Conservation (phyloP, 495 filamentous ascomycete species). For the Xylaria telfairii region DNA sequence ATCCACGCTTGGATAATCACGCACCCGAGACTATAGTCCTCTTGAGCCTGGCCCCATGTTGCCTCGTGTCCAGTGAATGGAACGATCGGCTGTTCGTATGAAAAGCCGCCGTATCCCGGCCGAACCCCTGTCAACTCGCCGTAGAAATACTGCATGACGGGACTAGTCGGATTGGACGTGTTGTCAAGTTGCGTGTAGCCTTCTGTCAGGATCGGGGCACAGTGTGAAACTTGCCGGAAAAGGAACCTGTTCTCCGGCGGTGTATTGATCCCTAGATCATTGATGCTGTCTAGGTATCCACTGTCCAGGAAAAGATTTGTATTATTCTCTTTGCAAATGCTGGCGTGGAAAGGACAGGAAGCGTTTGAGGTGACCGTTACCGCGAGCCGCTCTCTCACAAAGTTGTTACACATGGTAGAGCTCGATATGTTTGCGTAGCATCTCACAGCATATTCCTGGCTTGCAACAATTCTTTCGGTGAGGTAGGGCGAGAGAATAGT, state of each 20-base stretch:
- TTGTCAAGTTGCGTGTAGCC: background rate
- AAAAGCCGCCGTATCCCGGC: background rate
- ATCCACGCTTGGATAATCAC: background rate
- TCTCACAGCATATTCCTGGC: background rate
- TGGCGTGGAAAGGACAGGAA: background rate
- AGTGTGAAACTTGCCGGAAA: background rate
- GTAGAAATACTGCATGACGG: background rate
- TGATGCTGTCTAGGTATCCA: background rate
- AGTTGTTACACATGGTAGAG: background rate
- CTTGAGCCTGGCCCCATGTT: background rate
- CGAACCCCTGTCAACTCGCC: background rate
- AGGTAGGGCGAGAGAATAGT: background rate
- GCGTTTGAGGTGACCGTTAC: background rate
- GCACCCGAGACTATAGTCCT: background rate
- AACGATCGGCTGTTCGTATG: background rate
- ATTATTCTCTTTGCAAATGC: background rate
- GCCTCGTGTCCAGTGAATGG: background rate
- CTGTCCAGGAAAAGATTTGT: background rate
- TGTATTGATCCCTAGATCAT: background rate
- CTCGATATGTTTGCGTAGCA: background rate
- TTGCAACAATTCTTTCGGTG: background rate
- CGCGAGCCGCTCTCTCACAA: background rate
- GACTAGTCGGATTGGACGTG: background rate
- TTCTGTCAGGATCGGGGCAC: background rate
- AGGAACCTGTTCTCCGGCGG: background rate